These are phyloP conservation scores for Parasitella parasitica DNA, from an alignment of 371 early-diverging fungal genomes.

Conservation along the genomic window DNA sequence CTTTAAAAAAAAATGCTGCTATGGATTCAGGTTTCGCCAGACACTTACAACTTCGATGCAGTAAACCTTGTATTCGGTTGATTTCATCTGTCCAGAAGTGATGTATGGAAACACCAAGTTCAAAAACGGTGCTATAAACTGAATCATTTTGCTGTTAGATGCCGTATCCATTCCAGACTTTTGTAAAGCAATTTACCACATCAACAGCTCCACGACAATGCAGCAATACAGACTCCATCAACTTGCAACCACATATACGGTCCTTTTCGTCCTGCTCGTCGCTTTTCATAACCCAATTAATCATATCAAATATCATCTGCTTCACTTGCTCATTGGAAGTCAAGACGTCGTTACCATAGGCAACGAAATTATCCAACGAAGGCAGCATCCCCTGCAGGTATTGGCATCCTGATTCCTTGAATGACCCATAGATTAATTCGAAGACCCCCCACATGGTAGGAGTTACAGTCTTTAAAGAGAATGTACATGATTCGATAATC, in stretches of 20 bases:
- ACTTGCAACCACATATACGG: conserved; percentile 71
- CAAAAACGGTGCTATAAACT: conserved; percentile 59
- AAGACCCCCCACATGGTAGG: conserved; percentile 85
- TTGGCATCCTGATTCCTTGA: conserved; percentile 75
- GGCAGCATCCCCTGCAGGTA: conserved; percentile 83
- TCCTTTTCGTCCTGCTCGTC: conserved; percentile 69
- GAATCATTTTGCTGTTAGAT: neutral
- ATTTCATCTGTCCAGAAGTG: conserved; percentile 57
- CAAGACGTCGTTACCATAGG: conserved; percentile 77
- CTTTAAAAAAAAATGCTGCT: conserved; percentile 25
- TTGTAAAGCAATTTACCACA: conserved; percentile 34
- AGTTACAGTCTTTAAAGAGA: conserved; percentile 76
- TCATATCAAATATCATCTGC: conserved; percentile 66
- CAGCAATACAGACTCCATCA: conserved; percentile 78
- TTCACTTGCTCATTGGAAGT: conserved; percentile 60
- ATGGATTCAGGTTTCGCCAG: no score
- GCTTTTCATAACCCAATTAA: conserved; percentile 72
- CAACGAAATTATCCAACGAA: conserved; percentile 83
- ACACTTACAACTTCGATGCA: conserved; percentile 60
- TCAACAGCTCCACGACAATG: conserved; percentile 77
- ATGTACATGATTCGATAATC: conserved; percentile 83
- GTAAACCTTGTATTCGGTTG: conserved; percentile 57
- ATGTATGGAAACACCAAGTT: conserved; percentile 66
- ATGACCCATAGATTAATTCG: conserved; percentile 69
- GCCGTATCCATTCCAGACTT: neutral